Conservation (phyloP, 2,329 filamentous ascomycete genomes). For the Emericellopsis atlantica region DNA sequence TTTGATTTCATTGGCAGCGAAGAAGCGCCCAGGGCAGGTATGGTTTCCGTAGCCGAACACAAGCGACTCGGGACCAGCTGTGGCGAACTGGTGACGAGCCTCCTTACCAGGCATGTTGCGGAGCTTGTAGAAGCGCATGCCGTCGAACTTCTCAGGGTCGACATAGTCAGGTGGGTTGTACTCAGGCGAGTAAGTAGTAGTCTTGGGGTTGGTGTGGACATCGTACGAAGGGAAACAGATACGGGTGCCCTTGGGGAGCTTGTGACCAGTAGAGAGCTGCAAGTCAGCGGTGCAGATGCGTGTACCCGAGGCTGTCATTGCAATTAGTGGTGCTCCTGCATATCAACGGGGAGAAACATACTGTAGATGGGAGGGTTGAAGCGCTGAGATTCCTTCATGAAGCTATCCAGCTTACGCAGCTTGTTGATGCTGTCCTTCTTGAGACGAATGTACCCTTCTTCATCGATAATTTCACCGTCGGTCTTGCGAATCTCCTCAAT, state of each 20-base stretch:
- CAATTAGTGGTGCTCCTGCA: no score
- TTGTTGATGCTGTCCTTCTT: constrained; percentile 27
- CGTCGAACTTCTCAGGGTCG: constrained; percentile 26
- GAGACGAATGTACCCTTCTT: constrained; percentile 12
- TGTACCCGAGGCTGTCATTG: neutral
- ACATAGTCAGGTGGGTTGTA: constrained; percentile 25
- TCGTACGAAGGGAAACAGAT: constrained; percentile 2
- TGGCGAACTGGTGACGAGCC: constrained; percentile 27
- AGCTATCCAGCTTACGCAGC: constrained; percentile 33
- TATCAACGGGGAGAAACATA: neutral
- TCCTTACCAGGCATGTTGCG: constrained; percentile 19
- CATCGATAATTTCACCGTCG: constrained; percentile 8
- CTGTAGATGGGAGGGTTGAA: constrained; percentile 1
- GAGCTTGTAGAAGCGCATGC: constrained; percentile 29
- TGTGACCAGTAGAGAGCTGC: constrained; percentile 6
- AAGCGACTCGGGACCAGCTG: constrained; percentile 29
- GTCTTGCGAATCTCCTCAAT: neutral
- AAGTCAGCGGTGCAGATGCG: constrained; percentile 1
- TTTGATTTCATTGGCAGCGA: constrained; percentile 27
- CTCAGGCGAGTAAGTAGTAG: neutral
- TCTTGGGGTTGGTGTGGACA: neutral
- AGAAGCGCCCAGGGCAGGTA: constrained; percentile 29
- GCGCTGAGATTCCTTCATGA: constrained; percentile 29
- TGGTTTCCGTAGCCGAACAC: constrained; percentile 26
- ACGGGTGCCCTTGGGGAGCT: constrained; percentile 9